Base-by-base conservation (phyloP, 1,139 yeast species). In the Suzukiozyma palmioleophila region DNA sequence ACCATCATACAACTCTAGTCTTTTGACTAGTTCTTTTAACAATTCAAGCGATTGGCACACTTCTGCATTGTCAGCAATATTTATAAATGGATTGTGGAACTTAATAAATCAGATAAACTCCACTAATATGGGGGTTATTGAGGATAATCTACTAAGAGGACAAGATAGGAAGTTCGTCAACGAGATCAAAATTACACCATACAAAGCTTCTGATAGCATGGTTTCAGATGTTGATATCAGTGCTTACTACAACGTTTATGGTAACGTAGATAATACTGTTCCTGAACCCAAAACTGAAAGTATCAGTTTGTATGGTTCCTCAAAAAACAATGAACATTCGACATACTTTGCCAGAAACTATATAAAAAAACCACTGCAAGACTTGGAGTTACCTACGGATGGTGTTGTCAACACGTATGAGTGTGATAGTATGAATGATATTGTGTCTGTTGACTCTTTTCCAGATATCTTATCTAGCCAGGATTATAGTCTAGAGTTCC, bases 11-110 rank as follows among this genome's bases (percentile, higher is more conserved):
- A 35, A 38, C 4, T 42, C 45, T 6, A 24, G 35, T 11, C 14
- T 50, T 30, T 37, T 53, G n/a, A 36, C 33, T 1, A 38, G 47
- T 2, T 47, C 48, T 32, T 59, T 55, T 27, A 50, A 56, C 16
- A 3, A 37, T 0, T 29, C 44, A 5, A 64, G 62, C 39, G 41
- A 55, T 26, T 79, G 85, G 85, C 72, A 75, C 38, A 49, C 49
- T 6, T 54, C 64, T 0, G 56, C 66, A 11, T 44, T 66, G 2
- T 44, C 53, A 6, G 46, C 75, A 2, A 36, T 62, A 16, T 53
- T 62, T 13, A 54, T 69, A 2, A 66, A 65, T 44, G 60, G 71
- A 2, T 44, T 67, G 5, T 70, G 75, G 76, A 68, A 68, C 3
- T 43, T 65, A 12, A 57, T 64, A 35, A 64, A 60, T 43, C 66